Base-by-base conservation (phyloP, 2,329 filamentous ascomycete species). In the Talaromyces amestolkiae region DNA sequence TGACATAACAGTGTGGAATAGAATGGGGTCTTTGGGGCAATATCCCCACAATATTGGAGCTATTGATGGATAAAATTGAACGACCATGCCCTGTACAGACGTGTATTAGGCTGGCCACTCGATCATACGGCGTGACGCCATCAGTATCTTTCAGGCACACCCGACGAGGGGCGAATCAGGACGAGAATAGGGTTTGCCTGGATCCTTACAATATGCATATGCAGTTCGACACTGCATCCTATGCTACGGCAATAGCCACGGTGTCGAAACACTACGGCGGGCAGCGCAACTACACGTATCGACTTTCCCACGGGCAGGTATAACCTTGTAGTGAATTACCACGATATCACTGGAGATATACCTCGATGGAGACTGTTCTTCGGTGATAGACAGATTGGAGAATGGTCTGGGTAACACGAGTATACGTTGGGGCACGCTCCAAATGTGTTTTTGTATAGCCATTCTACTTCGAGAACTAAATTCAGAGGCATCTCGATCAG, bases 121-220 rank as follows among this genome's bases (percentile, higher is more conserved):
- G 0, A 81, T 91, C n/a, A 85, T 91, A n/a, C 91, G 89, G 89
- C 82, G 89, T 13, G 89, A 91, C 70, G 82, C 86, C 1, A 86
- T 91, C 75, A 85, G 79, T 70, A 86, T 72, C 75, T 86, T 35
- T 88, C 86, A 0, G 80, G 82, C 2, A 89, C 91, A 51, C 73
- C 84, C 0, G 89, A 91, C 68, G 77, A 81, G 19, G 69, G 84
- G 75, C 84, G 89, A n/a, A 83, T 91, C 51, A 89, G 91, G 77
- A 88, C 1, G 89, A 91, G 75, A 77, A 77, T 62, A 90, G 88
- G 69, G 75, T 0, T 77, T 91, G 1, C 77, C 80, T 9, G 86
- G 86, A 1, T 91, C 91, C 76, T 74, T 80, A 62, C 67, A 77
- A 0, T 83, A 85, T 27, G 68, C 71, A 1, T 31, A 86, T 90